Percentiles rank a stretch among this genome's conserved stretches.
Evolutionary conservation across 106 monocot species (phyloP).

Genomic region (Xerophyta viscosa): DNA sequence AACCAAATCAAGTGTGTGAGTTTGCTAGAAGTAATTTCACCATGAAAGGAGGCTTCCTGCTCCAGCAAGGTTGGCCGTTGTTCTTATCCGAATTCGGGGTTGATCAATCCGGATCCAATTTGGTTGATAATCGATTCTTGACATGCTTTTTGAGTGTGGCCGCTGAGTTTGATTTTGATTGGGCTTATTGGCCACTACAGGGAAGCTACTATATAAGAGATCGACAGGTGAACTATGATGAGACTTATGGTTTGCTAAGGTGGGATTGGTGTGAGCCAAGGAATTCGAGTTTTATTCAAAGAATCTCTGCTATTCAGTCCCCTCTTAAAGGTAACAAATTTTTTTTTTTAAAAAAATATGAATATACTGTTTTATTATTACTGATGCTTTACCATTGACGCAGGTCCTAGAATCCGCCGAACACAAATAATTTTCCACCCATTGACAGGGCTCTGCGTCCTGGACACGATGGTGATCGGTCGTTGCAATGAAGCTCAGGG

Average conservation of each 20-base stretch:
- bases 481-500: conserved; percentile 36
- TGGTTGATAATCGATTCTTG: conserved; percentile 14
- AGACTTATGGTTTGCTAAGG: conserved; percentile 19
- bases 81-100: conserved; percentile 34
- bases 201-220: conserved; percentile 41
- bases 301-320: conserved; percentile 41
- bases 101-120: conserved; percentile 16
- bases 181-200: conserved; percentile 34
- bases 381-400: not conserved
- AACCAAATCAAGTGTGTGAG: conserved; percentile 17
- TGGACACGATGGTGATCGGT: conserved; percentile 20
- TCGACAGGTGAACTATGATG: conserved; percentile 17
- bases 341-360: not conserved
- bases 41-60: conserved; percentile 23
- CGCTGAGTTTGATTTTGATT: conserved; percentile 29
- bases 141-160: conserved; percentile 18
- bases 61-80: conserved; percentile 5
- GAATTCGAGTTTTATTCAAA: conserved; percentile 21
- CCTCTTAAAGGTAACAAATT: conserved; percentile 38
- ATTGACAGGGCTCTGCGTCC: conserved; percentile 51
- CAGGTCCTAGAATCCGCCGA: conserved; percentile 50
- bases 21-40: conserved; percentile 15
- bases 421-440: conserved; percentile 72
- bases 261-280: conserved; percentile 11
- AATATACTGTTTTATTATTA: not conserved